A percentile compares a stretch with the other conserved stretches of the same genome.
phyloP scores from a whole-genome alignment of 768 basidiomycete species.

The Mycena latifolia region DNA sequence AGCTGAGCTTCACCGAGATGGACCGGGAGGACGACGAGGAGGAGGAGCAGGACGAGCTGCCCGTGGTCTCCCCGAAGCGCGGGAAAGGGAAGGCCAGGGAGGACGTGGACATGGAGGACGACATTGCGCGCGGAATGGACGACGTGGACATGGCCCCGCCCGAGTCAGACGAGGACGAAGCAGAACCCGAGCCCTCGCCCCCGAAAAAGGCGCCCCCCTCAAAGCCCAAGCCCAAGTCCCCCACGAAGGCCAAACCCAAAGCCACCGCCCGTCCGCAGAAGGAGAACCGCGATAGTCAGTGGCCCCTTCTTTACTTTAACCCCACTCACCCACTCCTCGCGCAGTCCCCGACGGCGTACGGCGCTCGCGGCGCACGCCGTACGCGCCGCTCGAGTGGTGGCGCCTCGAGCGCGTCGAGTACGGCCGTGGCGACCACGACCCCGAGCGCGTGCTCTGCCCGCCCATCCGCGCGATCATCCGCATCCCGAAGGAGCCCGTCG shows the following conservation, averaged over 20 bases:
- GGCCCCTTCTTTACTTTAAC: constrained; percentile 28
- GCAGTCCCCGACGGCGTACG: constrained; percentile 69
- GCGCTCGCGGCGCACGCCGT: constrained; percentile 76
- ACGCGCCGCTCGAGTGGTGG: constrained; percentile 90
- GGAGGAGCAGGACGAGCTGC: constrained; percentile 47
- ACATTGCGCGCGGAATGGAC: constrained; percentile 54
- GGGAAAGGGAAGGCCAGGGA: constrained; percentile 60
- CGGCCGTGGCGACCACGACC: constrained; percentile 62
- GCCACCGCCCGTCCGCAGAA: constrained; percentile 48
- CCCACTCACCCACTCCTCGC: background rate
- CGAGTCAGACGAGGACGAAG: constrained; percentile 45
- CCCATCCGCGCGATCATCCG: constrained; percentile 77
- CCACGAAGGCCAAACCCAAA: too few species aligned
- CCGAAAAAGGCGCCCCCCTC: constrained; percentile 50
- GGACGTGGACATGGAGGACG: constrained; percentile 59
- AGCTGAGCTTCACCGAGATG: constrained; percentile 61
- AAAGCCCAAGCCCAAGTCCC: constrained; percentile 12
- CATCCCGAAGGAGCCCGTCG: constrained; percentile 53
- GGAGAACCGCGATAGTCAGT: constrained; percentile 51
- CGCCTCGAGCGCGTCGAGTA: constrained; percentile 92
- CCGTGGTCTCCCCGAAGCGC: constrained; percentile 45
- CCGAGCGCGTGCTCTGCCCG: constrained; percentile 67
- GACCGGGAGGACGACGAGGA: constrained; percentile 64
- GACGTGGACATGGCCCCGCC: constrained; percentile 42
- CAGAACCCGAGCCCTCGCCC: constrained; percentile 42